Conservation (phyloP, 106 monocot species). For the Agapanthus africanus region DNA sequence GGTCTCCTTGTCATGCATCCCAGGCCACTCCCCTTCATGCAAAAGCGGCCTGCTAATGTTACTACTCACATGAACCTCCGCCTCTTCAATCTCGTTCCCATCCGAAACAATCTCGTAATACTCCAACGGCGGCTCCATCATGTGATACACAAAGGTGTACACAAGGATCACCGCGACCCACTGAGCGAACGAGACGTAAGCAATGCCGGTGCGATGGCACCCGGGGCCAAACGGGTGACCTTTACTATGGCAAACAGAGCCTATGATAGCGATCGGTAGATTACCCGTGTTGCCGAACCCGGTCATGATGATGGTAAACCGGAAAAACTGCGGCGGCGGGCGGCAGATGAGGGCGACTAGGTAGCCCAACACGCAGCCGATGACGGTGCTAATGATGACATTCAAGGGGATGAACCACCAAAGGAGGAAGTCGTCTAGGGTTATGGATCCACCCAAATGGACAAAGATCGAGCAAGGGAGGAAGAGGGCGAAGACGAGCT, state of each 20-base stretch:
- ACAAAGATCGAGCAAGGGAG: slow-evolving; percentile 93
- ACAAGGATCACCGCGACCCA: slow-evolving; percentile 95
- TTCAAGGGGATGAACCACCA: slow-evolving; percentile 97
- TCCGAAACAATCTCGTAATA: slow-evolving; percentile 62
- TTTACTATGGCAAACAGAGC: slow-evolving; percentile 73
- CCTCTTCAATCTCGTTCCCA: slow-evolving; percentile 27
- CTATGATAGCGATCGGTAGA: slow-evolving; percentile 77
- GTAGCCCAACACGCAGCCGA: slow-evolving; percentile 76
- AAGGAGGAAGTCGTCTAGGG: slow-evolving; percentile 27
- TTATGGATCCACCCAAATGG: slow-evolving; percentile 77
- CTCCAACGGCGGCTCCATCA: slow-evolving; percentile 92
- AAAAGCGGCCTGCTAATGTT: slow-evolving; percentile 48
- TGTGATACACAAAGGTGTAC: slow-evolving; percentile 90
- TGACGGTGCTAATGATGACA: slow-evolving; percentile 62
- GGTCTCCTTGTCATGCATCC: slow-evolving; percentile 57
- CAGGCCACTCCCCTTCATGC: slow-evolving; percentile 76
- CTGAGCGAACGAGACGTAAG: slow-evolving; percentile 88
- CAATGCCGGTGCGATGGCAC: slow-evolving; percentile 54
- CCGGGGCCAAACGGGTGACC: slow-evolving; percentile 66
- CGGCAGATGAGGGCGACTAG: slow-evolving; percentile 60
- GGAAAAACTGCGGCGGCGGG: slow-evolving; percentile 64
- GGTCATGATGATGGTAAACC: slow-evolving; percentile 80
- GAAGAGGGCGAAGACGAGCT: slow-evolving; percentile 93
- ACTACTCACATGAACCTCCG: neutral
- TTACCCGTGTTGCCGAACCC: slow-evolving; percentile 98